Conservation (phyloP, 2,329 filamentous ascomycete species). For the Zymoseptoria pseudotritici region DNA sequence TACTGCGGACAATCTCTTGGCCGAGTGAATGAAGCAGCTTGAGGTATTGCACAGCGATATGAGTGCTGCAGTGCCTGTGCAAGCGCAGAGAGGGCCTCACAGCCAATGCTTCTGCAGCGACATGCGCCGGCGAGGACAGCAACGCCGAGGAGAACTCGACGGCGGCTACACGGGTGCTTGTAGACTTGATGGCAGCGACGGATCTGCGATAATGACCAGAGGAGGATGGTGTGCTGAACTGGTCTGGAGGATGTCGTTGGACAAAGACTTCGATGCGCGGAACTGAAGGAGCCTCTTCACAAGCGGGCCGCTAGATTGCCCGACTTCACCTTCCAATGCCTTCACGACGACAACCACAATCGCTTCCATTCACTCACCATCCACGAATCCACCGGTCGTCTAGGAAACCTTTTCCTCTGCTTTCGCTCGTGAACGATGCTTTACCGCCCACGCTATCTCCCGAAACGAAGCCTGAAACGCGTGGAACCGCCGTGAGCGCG, state of each 20-base stretch:
- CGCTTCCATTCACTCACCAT: slow-evolving; percentile 1
- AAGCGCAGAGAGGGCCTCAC: not conserved
- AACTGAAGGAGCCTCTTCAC: not conserved
- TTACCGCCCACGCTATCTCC: not conserved
- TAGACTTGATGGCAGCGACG: not conserved
- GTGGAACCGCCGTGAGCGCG: slow-evolving; percentile 7
- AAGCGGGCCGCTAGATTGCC: not conserved
- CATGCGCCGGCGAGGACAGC: not conserved
- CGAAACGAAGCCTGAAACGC: slow-evolving; percentile 9
- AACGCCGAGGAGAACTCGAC: not conserved
- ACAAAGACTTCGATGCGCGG: not conserved
- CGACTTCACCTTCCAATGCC: not conserved
- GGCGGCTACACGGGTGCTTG: not conserved
- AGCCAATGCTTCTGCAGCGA: not conserved
- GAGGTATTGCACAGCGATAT: not conserved
- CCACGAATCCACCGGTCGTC: not conserved
- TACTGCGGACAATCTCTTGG: not conserved
- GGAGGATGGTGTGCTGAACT: not conserved
- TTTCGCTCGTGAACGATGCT: not conserved
- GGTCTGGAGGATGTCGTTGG: too few species aligned
- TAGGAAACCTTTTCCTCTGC: not conserved
- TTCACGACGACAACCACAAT: not conserved
- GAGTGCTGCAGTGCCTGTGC: not conserved
- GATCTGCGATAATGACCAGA: not conserved
- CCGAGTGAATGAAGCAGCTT: not conserved